Conservation (phyloP, 2,329 filamentous ascomycete species). For the Colletotrichum scovillei region DNA sequence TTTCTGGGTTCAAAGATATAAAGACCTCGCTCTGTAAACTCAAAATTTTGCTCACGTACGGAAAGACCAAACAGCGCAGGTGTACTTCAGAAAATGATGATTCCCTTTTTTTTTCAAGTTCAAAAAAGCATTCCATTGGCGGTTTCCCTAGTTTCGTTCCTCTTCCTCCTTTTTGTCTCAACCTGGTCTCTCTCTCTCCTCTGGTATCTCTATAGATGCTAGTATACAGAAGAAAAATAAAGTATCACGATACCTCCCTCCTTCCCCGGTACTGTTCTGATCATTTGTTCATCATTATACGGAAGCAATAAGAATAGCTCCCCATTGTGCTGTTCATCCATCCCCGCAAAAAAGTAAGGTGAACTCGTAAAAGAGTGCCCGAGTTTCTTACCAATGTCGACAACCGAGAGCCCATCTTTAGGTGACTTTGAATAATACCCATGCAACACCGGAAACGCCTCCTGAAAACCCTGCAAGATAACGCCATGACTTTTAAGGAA, state of each 20-base stretch:
- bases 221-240: constrained; percentile 22
- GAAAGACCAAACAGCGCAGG: background rate
- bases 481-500: constrained; percentile 13
- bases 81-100: background rate
- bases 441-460: constrained; percentile 22
- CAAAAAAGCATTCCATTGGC: background rate
- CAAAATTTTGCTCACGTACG: background rate
- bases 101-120: background rate
- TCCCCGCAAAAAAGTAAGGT: background rate
- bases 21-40: background rate
- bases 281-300: constrained; percentile 21
- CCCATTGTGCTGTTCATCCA: constrained; percentile 1
- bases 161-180: constrained; percentile 1
- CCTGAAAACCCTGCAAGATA: background rate
- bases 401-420: background rate
- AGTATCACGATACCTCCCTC: background rate
- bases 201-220: constrained; percentile 38
- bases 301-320: constrained; percentile 2
- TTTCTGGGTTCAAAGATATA: constrained; percentile 1
- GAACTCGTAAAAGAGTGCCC: background rate
- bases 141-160: background rate
- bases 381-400: background rate
- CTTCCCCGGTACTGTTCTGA: background rate
- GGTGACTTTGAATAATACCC: background rate
- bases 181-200: background rate